Conservation (phyloP, 345 rosid species). For the Cardamine occulta region DNA sequence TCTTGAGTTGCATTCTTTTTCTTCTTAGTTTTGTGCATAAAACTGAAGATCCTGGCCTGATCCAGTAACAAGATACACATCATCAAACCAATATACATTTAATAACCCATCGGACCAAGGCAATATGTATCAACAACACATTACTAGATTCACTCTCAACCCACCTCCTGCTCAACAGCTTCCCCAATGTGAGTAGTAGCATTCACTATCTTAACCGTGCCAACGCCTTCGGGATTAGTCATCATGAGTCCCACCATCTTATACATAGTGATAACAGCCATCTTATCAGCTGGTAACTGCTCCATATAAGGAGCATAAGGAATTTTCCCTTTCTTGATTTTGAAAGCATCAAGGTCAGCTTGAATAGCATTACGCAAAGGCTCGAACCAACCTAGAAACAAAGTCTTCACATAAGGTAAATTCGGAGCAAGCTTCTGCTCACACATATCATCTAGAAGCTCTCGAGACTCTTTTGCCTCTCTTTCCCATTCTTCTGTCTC, state of each 20-base stretch:
- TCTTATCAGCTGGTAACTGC: slow-evolving; percentile 75
- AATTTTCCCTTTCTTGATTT: slow-evolving; percentile 42
- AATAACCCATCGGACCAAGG: not conserved
- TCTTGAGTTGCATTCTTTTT: slow-evolving; percentile 43
- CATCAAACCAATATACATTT: slow-evolving; percentile 34
- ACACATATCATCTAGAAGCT: slow-evolving; percentile 85
- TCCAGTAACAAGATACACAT: slow-evolving; percentile 23
- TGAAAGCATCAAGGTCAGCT: slow-evolving; percentile 66
- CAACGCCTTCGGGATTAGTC: slow-evolving; percentile 62
- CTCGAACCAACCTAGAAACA: slow-evolving; percentile 96
- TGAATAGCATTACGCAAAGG: slow-evolving; percentile 80
- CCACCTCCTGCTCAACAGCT: slow-evolving; percentile 93
- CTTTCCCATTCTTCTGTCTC: slow-evolving; percentile 97
- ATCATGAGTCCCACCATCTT: slow-evolving; percentile 85
- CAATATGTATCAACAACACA: not conserved
- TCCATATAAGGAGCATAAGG: slow-evolving; percentile 58
- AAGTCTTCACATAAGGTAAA: slow-evolving; percentile 81
- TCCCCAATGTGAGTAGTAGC: slow-evolving; percentile 88
- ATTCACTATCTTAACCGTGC: slow-evolving; percentile 68
- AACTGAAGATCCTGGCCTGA: slow-evolving; percentile 74
- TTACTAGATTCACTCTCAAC: slow-evolving; percentile 21
- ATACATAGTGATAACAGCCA: slow-evolving; percentile 96
- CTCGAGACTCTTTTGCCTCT: slow-evolving; percentile 86
- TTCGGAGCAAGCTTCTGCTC: slow-evolving; percentile 96
- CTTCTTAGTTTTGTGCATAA: slow-evolving; percentile 76